A percentile compares a stretch with the other conserved stretches of the same genome.
phyloP scores from a whole-genome alignment of 768 basidiomycete genomes.

The Boletus rubroflammeus region DNA sequence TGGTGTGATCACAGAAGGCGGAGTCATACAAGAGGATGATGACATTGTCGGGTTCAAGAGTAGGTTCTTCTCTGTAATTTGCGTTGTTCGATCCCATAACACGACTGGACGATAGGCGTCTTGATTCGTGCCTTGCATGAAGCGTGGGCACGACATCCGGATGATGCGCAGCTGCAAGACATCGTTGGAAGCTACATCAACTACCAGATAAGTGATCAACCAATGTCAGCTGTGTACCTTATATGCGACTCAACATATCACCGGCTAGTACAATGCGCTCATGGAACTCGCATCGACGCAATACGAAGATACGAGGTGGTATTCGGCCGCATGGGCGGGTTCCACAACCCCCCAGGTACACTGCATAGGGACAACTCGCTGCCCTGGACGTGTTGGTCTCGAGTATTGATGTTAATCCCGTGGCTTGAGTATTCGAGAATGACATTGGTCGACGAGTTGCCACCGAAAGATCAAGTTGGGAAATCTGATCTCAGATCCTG shows the following conservation, averaged over 20 bases:
- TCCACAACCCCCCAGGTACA: constrained; percentile 1
- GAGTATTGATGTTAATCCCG: constrained; percentile 4
- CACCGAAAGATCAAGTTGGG: background rate
- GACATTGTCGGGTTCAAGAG: constrained; percentile 54
- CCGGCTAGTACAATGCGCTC: constrained; percentile 3
- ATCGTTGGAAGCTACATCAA: constrained; percentile 48
- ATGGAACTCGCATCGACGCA: constrained; percentile 10
- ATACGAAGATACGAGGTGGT: constrained; percentile 1
- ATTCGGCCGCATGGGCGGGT: constrained; percentile 9
- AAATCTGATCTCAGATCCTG: background rate
- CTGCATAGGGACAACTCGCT: constrained; percentile 11
- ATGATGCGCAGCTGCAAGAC: constrained; percentile 36
- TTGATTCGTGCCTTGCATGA: constrained; percentile 48
- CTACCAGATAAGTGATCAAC: constrained; percentile 40
- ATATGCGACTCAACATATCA: background rate
- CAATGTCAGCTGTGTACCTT: too few species aligned
- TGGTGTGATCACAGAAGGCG: constrained; percentile 52
- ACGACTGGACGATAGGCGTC: constrained; percentile 28
- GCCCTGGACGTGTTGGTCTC: constrained; percentile 13
- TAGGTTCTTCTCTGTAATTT: constrained; percentile 9
- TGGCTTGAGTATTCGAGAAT: background rate
- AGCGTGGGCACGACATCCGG: constrained; percentile 38
- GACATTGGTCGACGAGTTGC: background rate
- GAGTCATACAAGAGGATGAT: constrained; percentile 38
- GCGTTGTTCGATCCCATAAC: background rate